phyloP scores from a whole-genome alignment of 176 grass and related monocot species.

The Bothriochloa decipiens region DNA sequence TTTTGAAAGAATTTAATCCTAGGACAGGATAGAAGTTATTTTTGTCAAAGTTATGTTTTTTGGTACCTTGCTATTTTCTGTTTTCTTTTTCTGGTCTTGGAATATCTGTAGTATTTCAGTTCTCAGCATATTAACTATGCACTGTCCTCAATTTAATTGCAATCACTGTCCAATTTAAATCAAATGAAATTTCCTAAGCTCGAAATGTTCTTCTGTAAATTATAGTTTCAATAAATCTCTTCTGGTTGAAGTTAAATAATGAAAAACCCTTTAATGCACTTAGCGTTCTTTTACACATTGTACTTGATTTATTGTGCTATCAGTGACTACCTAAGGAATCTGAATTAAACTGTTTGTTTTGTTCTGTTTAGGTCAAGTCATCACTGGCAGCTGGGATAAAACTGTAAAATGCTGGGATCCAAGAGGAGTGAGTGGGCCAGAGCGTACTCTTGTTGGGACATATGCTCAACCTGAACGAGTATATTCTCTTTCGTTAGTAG shows the following conservation, averaged over 20 bases:
- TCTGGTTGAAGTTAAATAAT: neutral
- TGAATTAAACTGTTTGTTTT: conserved; percentile 5
- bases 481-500: conserved; percentile 85
- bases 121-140: conserved; percentile 10
- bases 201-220: neutral
- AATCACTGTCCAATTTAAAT: neutral
- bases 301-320: conserved; percentile 17
- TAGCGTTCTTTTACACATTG: neutral
- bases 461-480: conserved; percentile 87
- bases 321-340: neutral
- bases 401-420: conserved; percentile 97
- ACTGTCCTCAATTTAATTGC: conserved; percentile 12
- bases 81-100: neutral
- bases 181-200: neutral
- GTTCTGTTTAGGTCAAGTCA: conserved; percentile 79
- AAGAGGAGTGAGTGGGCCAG: conserved; percentile 75
- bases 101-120: neutral
- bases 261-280: neutral
- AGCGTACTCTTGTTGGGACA: conserved; percentile 74
- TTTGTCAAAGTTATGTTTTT: neutral
- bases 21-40: neutral
- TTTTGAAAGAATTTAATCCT: neutral
- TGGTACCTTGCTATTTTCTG: conserved; percentile 14
- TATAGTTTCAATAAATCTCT: neutral
- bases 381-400: conserved; percentile 98